Conservation (phyloP, 768 basidiomycete genomes). For the Dendrothele bispora region DNA sequence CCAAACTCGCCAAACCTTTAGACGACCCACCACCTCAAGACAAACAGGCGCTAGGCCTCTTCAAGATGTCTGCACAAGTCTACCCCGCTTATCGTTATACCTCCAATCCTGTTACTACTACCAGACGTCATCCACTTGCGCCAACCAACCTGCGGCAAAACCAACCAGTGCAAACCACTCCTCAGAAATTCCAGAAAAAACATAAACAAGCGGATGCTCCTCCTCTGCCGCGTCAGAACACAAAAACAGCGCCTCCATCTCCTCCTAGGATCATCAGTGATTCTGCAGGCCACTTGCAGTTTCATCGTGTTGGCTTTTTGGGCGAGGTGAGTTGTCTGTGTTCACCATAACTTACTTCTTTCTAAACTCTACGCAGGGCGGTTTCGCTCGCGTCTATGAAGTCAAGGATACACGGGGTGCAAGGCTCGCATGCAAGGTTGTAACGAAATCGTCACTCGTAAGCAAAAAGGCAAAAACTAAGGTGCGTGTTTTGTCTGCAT, state of each 20-base stretch:
- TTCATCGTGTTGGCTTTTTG: constrained; percentile 76
- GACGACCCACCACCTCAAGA: constrained; percentile 3
- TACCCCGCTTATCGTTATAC: constrained; percentile 35
- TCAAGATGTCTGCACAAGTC: constrained; percentile 34
- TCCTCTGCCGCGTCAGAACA: constrained; percentile 79
- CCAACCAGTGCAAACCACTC: constrained; percentile 23
- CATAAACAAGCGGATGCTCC: constrained; percentile 49
- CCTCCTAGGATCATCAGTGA: constrained; percentile 78
- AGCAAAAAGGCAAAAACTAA: constrained; percentile 98
- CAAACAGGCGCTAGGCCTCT: constrained; percentile 48
- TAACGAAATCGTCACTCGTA: constrained; percentile 88
- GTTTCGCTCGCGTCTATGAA: constrained; percentile 96
- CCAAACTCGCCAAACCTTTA: background rate
- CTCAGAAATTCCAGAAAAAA: constrained; percentile 39
- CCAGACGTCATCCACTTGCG: constrained; percentile 37
- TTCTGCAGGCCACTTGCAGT: constrained; percentile 54
- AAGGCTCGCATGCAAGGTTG: constrained; percentile 87
- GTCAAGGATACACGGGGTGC: constrained; percentile 70
- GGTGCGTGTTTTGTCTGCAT: constrained; percentile 37
- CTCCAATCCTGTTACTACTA: constrained; percentile 28
- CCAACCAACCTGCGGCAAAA: constrained; percentile 31
- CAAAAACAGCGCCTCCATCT: constrained; percentile 77
- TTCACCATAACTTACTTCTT: background rate
- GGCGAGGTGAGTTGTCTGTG: constrained; percentile 68
- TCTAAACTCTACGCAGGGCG: constrained; percentile 51